These are phyloP conservation scores for Podospora comata DNA, from an alignment of 495 filamentous ascomycete species.

Conservation along the genomic window DNA sequence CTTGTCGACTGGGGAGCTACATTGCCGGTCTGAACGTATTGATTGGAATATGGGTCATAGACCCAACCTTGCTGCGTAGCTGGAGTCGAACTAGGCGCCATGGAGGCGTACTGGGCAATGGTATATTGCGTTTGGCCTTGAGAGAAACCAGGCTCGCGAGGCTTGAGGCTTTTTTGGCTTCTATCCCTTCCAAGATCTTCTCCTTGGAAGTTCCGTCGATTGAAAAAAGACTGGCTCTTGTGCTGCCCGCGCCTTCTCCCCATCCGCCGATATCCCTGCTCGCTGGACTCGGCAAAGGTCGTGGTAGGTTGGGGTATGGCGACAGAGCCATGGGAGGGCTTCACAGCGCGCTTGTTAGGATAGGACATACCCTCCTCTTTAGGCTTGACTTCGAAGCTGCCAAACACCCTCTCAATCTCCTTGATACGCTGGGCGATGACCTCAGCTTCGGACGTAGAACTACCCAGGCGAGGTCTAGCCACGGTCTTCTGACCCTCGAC, in stretches of 20 bases:
- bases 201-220: background rate
- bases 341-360: background rate
- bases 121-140: background rate
- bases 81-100: background rate
- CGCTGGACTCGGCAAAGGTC: background rate
- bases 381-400: slow-evolving; percentile 8
- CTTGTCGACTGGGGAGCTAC: background rate
- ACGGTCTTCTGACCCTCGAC: background rate
- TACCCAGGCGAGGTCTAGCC: background rate
- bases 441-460: background rate
- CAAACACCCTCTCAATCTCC: slow-evolving; percentile 21
- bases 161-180: background rate
- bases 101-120: background rate
- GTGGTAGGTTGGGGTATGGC: background rate
- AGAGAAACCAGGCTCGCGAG: background rate
- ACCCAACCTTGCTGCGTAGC: background rate
- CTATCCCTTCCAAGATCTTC: background rate
- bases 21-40: background rate
- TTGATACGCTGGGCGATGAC: slow-evolving; percentile 15
- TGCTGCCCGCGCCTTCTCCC: background rate
- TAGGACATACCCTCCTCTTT: background rate
- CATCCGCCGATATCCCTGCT: background rate
- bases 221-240: background rate
- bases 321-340: background rate
- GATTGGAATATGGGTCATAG: background rate